Base-by-base conservation (phyloP, 192 early-diverging fungal genomes). In the Gorgonomyces haynaldii region DNA sequence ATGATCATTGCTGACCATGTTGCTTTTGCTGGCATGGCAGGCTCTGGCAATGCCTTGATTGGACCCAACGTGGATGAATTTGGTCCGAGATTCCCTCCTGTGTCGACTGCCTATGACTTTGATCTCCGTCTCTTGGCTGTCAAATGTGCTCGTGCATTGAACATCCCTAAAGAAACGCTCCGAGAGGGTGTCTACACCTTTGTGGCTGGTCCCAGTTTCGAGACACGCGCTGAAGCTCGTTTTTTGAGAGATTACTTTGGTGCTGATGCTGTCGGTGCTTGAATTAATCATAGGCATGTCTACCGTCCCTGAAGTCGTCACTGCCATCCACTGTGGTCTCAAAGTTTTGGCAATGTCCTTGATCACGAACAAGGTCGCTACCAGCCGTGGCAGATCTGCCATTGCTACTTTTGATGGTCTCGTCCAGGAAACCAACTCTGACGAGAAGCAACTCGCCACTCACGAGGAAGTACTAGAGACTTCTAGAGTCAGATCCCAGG, bases 191-290 rank as follows among this genome's bases (percentile, higher is more conserved):
- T 84, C 6, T 90, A 88, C 53, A 67, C 62, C 52, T 84, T 84
- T 55, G 84, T 90, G 4, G 24, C 17, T 46, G 91, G 91, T 0
- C 91, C 91, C n/a, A 77, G 73, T n/a, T 91, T 84, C 52, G 92
- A 96, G 61, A 85, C 86, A 2, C 66, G 83, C 38, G 85, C 88
- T 1, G 91, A 96, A 56, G 76, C 81, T 42, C 50, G 82, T 26
- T 78, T 79, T 50, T 64, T 96, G 49, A 69, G 71, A 5, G 37
- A 48, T 42, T 15, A 23, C 6, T 56, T 83, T 15, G 86, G 86
- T 24, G 88, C 74, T 9, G 89, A 92, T 60, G 76, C 77, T 34
- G 81, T 96, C 8, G 89, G 90, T n/a, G n/a, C n/a, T n/a, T n/a
- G n/a, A n/a, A n/a, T n/a, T n/a, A n/a, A n/a, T n/a, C n/a, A n/a